Evolutionary conservation across 139 green algal species (phyloP).

Genomic region (Penium margaritaceum): DNA sequence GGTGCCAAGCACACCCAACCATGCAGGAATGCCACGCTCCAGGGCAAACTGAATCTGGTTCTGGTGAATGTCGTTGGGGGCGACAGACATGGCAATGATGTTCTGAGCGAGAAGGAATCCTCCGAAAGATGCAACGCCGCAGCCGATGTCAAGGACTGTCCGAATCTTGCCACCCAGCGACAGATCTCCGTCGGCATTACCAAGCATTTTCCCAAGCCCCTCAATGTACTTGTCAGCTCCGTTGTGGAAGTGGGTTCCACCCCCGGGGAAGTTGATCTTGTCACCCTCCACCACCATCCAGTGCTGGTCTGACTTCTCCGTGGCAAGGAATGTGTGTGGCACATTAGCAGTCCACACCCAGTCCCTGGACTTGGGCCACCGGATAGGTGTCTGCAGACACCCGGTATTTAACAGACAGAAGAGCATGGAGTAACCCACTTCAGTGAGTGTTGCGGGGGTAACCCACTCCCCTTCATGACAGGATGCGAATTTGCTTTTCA

Average conservation of each 20-base stretch:
- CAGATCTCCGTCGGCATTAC: constrained; percentile 5
- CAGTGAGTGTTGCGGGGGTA: no score
- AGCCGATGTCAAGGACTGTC: constrained; percentile 22
- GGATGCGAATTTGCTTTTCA: no score
- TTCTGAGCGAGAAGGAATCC: constrained; percentile 13
- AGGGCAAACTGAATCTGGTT: constrained; percentile 36
- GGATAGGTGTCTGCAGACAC: background rate
- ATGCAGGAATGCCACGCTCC: constrained; percentile 12
- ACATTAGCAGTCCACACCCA: constrained; percentile 13
- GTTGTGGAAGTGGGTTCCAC: constrained; percentile 28
- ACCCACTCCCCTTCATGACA: no score
- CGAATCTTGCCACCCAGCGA: constrained; percentile 17
- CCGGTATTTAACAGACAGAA: no score
- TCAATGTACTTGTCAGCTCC: constrained; percentile 30
- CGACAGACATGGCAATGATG: constrained; percentile 31
- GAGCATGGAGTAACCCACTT: no score
- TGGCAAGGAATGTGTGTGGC: constrained; percentile 9
- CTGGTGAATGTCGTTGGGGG: constrained; percentile 20
- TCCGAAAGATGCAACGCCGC: constrained; percentile 18
- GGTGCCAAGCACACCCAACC: constrained; percentile 8
- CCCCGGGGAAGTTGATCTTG: constrained; percentile 15
- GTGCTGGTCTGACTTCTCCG: constrained; percentile 20
- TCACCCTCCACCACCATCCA: constrained; percentile 20
- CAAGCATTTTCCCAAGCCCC: background rate
- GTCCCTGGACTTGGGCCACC: constrained; percentile 18